phyloP scores from a whole-genome alignment of 1,139 yeast species.

The Nakaseomyces bracarensis region DNA sequence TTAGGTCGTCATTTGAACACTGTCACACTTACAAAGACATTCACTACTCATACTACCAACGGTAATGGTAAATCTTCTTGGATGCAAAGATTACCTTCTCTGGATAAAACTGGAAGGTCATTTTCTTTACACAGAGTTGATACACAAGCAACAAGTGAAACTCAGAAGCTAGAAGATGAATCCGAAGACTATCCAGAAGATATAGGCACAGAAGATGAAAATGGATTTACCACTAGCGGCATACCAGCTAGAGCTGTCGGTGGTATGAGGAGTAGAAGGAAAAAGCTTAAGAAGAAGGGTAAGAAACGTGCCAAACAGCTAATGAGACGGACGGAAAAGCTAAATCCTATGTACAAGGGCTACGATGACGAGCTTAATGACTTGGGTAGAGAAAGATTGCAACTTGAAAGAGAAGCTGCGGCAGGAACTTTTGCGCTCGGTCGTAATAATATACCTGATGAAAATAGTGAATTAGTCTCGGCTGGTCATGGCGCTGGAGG shows the following conservation, averaged over 20 bases:
- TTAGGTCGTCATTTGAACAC: constrained; percentile 84
- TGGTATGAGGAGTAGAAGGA: constrained; percentile 51
- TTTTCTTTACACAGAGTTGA: constrained; percentile 77
- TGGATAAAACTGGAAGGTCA: constrained; percentile 64
- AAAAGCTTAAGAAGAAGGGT: constrained; percentile 36
- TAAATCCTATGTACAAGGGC: constrained; percentile 17
- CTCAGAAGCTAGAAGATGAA: constrained; percentile 10
- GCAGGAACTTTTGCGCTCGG: constrained; percentile 37
- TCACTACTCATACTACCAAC: constrained; percentile 61
- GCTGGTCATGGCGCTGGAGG: not conserved
- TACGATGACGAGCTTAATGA: constrained; percentile 29
- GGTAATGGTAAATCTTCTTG: constrained; percentile 57
- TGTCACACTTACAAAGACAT: constrained; percentile 87
- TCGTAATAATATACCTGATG: constrained; percentile 5
- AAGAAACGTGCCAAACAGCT: constrained; percentile 28
- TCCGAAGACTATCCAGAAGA: constrained; percentile 8
- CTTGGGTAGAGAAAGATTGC: constrained; percentile 30
- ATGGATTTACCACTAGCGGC: constrained; percentile 50
- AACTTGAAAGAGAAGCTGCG: constrained; percentile 35
- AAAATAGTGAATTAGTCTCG: constrained; percentile 5
- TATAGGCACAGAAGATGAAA: constrained; percentile 5
- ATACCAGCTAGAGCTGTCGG: constrained; percentile 72
- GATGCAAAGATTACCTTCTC: constrained; percentile 78
- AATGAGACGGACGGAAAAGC: constrained; percentile 20
- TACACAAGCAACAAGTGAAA: constrained; percentile 35